Conservation (phyloP, 1,284 basidiomycete species). For the Mycosarcoma mackinlayi region DNA sequence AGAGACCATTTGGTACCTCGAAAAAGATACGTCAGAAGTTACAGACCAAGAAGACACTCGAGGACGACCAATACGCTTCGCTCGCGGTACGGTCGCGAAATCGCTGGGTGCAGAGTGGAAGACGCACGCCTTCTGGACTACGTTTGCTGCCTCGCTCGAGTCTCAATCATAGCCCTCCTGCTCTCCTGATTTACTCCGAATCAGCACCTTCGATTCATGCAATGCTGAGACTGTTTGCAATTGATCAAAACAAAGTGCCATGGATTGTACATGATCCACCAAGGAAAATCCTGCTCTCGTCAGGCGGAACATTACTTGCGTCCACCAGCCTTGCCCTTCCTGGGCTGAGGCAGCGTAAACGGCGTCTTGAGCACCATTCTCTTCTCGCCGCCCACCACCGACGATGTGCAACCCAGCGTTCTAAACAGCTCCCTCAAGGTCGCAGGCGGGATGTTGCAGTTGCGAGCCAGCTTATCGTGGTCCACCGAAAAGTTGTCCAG, state of each 20-base stretch:
- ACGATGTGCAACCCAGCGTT: conserved; percentile 51
- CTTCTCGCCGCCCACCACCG: conserved; percentile 46
- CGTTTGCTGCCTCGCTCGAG: conserved; percentile 13
- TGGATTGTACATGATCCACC: conserved; percentile 24
- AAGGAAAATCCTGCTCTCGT: too few species aligned
- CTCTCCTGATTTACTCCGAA: neutral
- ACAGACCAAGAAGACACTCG: neutral
- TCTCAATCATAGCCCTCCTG: neutral
- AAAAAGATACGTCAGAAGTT: conserved; percentile 12
- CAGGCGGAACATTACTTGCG: too few species aligned
- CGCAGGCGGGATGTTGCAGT: conserved; percentile 37
- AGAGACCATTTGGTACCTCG: conserved; percentile 78
- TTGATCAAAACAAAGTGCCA: neutral
- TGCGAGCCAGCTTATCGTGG: conserved; percentile 33
- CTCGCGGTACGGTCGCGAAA: conserved; percentile 34
- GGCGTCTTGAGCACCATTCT: conserved; percentile 54
- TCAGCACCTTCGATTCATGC: neutral
- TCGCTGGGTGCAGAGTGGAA: conserved; percentile 32
- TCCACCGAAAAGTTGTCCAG: conserved; percentile 63
- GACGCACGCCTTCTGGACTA: conserved; percentile 33
- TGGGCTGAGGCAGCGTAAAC: conserved; percentile 46
- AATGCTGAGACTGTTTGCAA: conserved; percentile 1
- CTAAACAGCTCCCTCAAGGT: conserved; percentile 50
- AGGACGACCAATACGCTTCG: conserved; percentile 16
- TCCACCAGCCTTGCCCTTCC: conserved; percentile 42